Conservation (phyloP, 73 alveolate genomes). For the Paramecium pentaurelia region DNA sequence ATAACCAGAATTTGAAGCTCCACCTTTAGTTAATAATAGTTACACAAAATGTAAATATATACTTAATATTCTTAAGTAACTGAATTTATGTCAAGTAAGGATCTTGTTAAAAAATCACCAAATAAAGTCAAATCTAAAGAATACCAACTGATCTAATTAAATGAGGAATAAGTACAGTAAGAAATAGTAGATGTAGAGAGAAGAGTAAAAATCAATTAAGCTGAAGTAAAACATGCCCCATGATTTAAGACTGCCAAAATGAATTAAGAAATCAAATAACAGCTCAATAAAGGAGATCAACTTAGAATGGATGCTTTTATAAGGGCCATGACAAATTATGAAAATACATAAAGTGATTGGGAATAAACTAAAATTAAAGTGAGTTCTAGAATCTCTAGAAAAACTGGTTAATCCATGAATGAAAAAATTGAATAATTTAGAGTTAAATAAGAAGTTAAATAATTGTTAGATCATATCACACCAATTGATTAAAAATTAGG, state of each 20-base stretch:
- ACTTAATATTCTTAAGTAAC: background rate
- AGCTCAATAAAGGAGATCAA: conserved; percentile 1
- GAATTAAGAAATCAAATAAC: background rate
- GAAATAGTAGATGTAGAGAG: conserved; percentile 11
- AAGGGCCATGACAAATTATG: background rate
- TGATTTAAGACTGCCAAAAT: background rate
- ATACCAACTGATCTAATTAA: background rate
- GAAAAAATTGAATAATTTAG: conserved; percentile 29
- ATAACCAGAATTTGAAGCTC: background rate
- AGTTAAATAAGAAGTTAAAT: background rate
- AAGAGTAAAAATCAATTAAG: background rate
- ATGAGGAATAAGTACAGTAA: conserved; percentile 6
- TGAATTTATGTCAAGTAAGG: background rate
- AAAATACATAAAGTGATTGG: background rate
- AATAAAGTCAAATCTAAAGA: background rate
- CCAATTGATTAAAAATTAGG: background rate
- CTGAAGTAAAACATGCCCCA: background rate
- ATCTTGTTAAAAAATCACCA: background rate
- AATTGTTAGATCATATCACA: background rate
- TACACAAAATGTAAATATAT: background rate
- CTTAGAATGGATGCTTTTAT: conserved; percentile 14
- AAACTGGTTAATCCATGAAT: conserved; percentile 15
- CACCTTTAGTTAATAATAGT: background rate
- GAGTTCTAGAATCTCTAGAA: background rate
- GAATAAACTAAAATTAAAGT: background rate